Conservation (phyloP, 225 moss, liverwort and hornwort species). For the Polytrichum formosum region DNA sequence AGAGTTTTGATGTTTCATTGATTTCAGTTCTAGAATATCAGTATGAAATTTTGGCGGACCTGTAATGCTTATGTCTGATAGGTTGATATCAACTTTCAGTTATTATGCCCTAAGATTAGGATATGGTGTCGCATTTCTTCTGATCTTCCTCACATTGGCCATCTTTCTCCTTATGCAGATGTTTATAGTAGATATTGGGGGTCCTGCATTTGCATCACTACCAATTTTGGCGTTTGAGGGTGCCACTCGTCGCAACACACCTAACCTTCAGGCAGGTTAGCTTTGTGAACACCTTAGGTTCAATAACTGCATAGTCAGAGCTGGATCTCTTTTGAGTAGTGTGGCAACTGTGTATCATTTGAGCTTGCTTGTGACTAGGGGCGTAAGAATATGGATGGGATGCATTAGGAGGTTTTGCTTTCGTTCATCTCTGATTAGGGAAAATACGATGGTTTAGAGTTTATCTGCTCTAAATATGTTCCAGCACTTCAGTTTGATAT, state of each 20-base stretch:
- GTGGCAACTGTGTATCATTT: too few relatives aligned
- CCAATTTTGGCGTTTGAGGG: constrained; percentile 88
- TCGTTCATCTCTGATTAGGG: too few relatives aligned
- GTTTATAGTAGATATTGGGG: constrained; percentile 73
- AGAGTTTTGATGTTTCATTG: too few relatives aligned
- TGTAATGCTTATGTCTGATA: too few relatives aligned
- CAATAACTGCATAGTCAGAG: not conserved
- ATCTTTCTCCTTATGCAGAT: constrained; percentile 37
- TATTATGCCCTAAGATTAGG: not conserved
- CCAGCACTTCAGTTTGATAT: not conserved
- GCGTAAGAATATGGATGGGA: too few relatives aligned
- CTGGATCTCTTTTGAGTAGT: not conserved
- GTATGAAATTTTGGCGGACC: too few relatives aligned
- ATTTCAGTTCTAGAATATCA: too few relatives aligned
- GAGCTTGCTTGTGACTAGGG: too few relatives aligned
- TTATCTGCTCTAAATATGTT: not conserved
- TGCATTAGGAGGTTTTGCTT: too few relatives aligned
- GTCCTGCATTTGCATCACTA: constrained; percentile 71
- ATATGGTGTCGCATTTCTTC: too few relatives aligned
- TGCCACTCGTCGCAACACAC: constrained; percentile 86
- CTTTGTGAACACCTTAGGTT: constrained; percentile 2
- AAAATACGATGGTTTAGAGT: not conserved
- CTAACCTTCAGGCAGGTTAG: constrained; percentile 89
- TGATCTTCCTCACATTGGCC: not conserved
- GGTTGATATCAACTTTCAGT: not conserved